Percentiles rank a stretch among this genome's conserved stretches.
Evolutionary conservation across 495 filamentous ascomycete genomes (phyloP).

Genomic region (Podospora pseudopauciseta): DNA sequence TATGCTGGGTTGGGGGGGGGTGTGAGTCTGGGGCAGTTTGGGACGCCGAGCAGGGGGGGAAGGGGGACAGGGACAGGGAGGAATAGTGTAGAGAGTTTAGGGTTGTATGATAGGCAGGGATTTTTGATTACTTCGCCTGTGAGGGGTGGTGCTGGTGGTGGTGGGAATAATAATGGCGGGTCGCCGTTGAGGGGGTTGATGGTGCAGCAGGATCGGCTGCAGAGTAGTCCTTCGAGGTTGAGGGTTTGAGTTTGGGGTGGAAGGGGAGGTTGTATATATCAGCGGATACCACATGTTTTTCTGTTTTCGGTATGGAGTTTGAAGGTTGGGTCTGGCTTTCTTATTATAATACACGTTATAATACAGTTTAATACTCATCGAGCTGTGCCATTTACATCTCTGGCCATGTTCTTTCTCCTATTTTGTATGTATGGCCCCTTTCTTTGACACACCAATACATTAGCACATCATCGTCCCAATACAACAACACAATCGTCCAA

Average conservation of each 20-base stretch:
- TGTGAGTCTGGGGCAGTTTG: not conserved
- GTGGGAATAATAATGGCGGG: not conserved
- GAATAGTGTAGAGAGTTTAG: conserved; percentile 18
- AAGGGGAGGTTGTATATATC: not conserved
- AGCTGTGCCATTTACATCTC: too few species aligned
- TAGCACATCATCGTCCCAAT: too few species aligned
- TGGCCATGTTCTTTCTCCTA: too few species aligned
- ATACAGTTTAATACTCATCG: too few species aligned
- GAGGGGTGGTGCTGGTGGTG: not conserved
- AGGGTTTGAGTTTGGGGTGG: not conserved
- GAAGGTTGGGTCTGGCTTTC: not conserved
- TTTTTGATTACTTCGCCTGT: conserved; percentile 23
- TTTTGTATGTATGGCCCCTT: too few species aligned
- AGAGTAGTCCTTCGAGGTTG: conserved; percentile 12
- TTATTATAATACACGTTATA: too few species aligned
- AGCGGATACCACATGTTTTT: not conserved
- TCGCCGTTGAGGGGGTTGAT: not conserved
- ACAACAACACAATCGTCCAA: too few species aligned
- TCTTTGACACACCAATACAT: too few species aligned
- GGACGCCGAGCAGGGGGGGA: not conserved
- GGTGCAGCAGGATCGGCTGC: not conserved
- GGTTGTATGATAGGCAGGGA: conserved; percentile 24
- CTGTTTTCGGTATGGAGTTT: not conserved
- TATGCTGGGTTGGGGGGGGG: not conserved
- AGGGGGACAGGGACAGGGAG: conserved; percentile 3